A percentile compares a stretch with the other conserved stretches of the same genome.
Conservation (phyloP, 1,284 basidiomycete species). For the Tylopilus sp. region DNA sequence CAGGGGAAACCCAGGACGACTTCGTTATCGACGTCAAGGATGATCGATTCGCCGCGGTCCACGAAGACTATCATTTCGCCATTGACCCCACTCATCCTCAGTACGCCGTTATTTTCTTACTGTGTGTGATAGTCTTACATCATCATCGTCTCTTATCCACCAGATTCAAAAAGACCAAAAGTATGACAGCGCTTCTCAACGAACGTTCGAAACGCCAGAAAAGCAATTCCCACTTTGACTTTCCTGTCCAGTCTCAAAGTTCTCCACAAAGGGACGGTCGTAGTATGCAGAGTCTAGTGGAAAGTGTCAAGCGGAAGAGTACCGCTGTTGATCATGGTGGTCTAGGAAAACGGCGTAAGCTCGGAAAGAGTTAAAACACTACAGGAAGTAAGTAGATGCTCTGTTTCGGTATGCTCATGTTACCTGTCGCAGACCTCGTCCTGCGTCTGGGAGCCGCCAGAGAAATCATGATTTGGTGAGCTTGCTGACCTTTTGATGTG, state of each 20-base stretch:
- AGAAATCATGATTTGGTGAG: background rate
- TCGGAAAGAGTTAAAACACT: slow-evolving; percentile 24
- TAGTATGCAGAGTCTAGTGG: slow-evolving; percentile 66
- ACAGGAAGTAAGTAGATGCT: background rate
- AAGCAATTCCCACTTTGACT: slow-evolving; percentile 20
- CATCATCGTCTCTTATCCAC: background rate
- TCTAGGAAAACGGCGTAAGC: slow-evolving; percentile 55
- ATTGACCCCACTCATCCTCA: slow-evolving; percentile 96
- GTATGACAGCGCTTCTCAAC: slow-evolving; percentile 78
- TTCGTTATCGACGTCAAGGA: slow-evolving; percentile 88
- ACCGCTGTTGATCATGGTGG: slow-evolving; percentile 30
- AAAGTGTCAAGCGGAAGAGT: slow-evolving; percentile 83
- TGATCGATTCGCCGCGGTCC: slow-evolving; percentile 81
- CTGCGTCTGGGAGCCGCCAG: background rate
- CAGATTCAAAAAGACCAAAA: slow-evolving; percentile 88
- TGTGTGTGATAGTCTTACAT: background rate
- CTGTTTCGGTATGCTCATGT: background rate
- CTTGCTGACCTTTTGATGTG: background rate
- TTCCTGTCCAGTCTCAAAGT: slow-evolving; percentile 10
- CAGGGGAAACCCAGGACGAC: slow-evolving; percentile 65
- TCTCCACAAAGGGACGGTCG: slow-evolving; percentile 22
- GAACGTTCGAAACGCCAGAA: slow-evolving; percentile 65
- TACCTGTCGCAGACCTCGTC: background rate
- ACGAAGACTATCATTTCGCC: slow-evolving; percentile 90
- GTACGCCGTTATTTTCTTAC: slow-evolving; percentile 47